phyloP scores from a whole-genome alignment of 257 asterid species.

The Solanum medicagineum region DNA sequence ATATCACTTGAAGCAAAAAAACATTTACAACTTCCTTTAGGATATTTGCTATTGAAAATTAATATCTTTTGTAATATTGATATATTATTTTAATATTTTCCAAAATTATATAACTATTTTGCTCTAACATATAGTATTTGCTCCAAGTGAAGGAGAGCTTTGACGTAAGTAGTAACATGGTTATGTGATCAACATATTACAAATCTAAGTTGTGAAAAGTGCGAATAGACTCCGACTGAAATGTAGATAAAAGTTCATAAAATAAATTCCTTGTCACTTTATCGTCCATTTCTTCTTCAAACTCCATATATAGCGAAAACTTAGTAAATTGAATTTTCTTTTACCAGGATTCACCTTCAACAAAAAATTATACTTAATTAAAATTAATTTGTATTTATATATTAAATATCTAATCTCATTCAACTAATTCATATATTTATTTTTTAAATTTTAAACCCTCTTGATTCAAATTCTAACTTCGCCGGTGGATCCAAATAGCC shows the following conservation, averaged over 20 bases:
- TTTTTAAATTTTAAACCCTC: no score
- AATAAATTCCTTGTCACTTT: fast-evolving
- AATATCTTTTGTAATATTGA: no score
- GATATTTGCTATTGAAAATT: no score
- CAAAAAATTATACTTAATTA: no score
- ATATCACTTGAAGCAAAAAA: background rate
- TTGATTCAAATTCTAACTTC: no score
- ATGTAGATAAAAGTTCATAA: background rate
- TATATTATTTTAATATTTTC: no score
- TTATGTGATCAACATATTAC: fast-evolving
- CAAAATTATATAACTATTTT: background rate
- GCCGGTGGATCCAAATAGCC: background rate
- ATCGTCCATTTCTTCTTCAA: background rate
- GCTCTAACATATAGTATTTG: background rate
- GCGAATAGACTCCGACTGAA: fast-evolving
- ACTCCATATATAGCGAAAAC: fast-evolving
- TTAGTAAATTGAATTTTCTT: no score
- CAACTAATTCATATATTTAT: no score
- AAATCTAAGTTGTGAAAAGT: fast-evolving
- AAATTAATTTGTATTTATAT: no score
- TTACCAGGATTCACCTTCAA: no score
- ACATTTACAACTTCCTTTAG: background rate
- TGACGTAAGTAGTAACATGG: background rate
- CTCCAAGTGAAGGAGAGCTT: fast-evolving
- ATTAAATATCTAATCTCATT: no score